These are phyloP conservation scores for Zasmidium angulare DNA, from an alignment of 2,329 filamentous ascomycete species.

Conservation along the genomic window DNA sequence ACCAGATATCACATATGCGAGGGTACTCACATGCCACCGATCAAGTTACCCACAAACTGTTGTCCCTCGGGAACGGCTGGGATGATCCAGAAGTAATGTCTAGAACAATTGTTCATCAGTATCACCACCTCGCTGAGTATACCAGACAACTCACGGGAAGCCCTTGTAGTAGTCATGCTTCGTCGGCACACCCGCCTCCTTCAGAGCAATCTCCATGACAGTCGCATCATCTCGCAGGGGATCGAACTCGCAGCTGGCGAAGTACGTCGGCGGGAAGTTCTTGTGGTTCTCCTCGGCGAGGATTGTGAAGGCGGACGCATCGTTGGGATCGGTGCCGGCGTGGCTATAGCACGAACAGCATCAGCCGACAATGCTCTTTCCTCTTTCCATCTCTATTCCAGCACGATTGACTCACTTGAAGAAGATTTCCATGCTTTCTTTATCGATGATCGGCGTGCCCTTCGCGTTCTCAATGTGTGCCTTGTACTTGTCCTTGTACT, in stretches of 20 bases:
- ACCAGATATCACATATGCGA: background rate
- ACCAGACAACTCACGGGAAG: background rate
- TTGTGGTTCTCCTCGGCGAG: conserved; percentile 23
- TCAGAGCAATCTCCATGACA: conserved; percentile 51
- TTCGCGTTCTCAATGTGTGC: conserved; percentile 22
- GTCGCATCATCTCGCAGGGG: conserved; percentile 52
- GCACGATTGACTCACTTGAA: conserved; percentile 14
- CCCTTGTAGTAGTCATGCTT: conserved; percentile 41
- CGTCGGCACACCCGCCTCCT: conserved; percentile 46
- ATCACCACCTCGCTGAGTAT: background rate
- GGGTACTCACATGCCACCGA: conserved; percentile 16
- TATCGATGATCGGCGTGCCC: conserved; percentile 24
- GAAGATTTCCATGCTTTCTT: conserved; percentile 26
- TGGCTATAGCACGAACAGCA: conserved; percentile 4
- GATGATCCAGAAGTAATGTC: conserved; percentile 40
- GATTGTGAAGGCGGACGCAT: conserved; percentile 21
- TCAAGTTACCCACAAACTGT: conserved; percentile 19
- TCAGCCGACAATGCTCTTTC: background rate
- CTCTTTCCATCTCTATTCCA: background rate
- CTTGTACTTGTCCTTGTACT: conserved; percentile 25
- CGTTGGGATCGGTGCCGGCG: conserved; percentile 21
- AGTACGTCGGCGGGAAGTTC: conserved; percentile 47
- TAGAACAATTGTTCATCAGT: background rate
- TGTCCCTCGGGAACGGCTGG: conserved; percentile 16
- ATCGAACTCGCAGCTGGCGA: conserved; percentile 54